These are phyloP conservation scores for Colletotrichum tropicicola DNA, from an alignment of 2,329 filamentous ascomycete genomes.

Conservation along the genomic window DNA sequence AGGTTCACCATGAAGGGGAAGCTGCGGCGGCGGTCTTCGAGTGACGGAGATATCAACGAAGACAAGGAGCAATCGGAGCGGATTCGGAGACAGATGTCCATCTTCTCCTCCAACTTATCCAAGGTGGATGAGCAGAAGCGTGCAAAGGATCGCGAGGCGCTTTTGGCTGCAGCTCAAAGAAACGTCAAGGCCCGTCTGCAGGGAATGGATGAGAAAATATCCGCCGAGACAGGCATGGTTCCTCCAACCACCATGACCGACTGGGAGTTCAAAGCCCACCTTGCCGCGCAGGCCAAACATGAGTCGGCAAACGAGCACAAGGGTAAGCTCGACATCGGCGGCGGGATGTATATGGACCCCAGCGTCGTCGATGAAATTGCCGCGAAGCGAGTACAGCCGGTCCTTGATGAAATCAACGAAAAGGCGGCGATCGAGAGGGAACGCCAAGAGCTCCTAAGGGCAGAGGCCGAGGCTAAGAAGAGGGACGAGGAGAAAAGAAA, in stretches of 20 bases:
- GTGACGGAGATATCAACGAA: conserved; percentile 69
- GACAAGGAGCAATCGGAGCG: conserved; percentile 76
- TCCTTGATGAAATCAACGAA: conserved; percentile 84
- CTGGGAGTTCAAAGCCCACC: conserved; percentile 82
- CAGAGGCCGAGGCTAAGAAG: conserved; percentile 72
- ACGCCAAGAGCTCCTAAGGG: conserved; percentile 67
- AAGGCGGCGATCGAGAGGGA: conserved; percentile 78
- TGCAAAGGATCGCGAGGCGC: conserved; percentile 75
- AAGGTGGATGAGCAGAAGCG: conserved; percentile 79
- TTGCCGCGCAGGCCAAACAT: conserved; percentile 72
- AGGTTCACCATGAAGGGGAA: conserved; percentile 63
- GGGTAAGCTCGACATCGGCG: conserved; percentile 75
- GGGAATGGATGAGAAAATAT: conserved; percentile 84
- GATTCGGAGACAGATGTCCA: conserved; percentile 82
- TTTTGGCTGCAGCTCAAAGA: conserved; percentile 82
- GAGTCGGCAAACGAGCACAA: conserved; percentile 54
- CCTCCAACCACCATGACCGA: conserved; percentile 74
- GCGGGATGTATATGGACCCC: conserved; percentile 81
- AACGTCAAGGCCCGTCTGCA: conserved; percentile 85
- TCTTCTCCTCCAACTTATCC: conserved; percentile 74
- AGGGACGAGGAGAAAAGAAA: conserved; percentile 67
- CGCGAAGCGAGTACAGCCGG: conserved; percentile 78
- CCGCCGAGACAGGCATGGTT: conserved; percentile 78
- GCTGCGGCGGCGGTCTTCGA: conserved; percentile 71
- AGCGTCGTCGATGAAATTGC: conserved; percentile 84